Conservation (phyloP, 768 basidiomycete genomes). For the Kwoniella sp. region DNA sequence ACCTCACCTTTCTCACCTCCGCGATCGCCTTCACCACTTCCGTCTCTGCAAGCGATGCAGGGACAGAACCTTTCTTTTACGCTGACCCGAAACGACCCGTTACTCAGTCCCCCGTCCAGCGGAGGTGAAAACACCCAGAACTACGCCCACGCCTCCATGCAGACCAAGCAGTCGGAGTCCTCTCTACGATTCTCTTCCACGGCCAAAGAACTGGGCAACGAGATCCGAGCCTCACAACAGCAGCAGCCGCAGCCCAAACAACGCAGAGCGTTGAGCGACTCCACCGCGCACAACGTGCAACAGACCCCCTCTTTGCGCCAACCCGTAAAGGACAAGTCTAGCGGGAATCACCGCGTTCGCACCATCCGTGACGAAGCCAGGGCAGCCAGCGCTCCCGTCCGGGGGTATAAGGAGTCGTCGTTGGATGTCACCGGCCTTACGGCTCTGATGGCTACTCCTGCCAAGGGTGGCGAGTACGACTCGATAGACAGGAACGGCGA, state of each 20-base stretch:
- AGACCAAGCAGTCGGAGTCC: background rate
- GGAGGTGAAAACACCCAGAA: slow-evolving; percentile 2
- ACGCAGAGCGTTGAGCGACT: slow-evolving; percentile 26
- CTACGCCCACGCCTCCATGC: background rate
- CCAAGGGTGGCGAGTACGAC: slow-evolving; percentile 36
- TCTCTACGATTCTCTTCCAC: slow-evolving; percentile 11
- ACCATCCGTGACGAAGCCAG: slow-evolving; percentile 9
- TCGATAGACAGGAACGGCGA: slow-evolving; percentile 37
- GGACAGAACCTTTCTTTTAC: slow-evolving; percentile 33
- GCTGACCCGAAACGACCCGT: slow-evolving; percentile 29
- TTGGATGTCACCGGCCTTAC: slow-evolving; percentile 47
- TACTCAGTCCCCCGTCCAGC: slow-evolving; percentile 30
- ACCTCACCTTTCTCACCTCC: slow-evolving; percentile 41
- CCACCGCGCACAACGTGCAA: slow-evolving; percentile 24
- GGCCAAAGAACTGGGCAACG: slow-evolving; percentile 15
- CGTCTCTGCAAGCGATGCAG: slow-evolving; percentile 20
- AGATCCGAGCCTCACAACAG: slow-evolving; percentile 2
- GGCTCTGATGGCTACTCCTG: slow-evolving; percentile 46
- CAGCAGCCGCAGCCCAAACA: background rate
- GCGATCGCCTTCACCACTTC: slow-evolving; percentile 41
- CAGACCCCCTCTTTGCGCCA: background rate
- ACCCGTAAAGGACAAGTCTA: background rate
- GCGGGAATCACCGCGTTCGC: background rate
- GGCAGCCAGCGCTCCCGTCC: slow-evolving; percentile 24
- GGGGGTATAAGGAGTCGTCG: slow-evolving; percentile 8